phyloP scores from a whole-genome alignment of 1,284 basidiomycete genomes.

The Ustilago shanxiensis region DNA sequence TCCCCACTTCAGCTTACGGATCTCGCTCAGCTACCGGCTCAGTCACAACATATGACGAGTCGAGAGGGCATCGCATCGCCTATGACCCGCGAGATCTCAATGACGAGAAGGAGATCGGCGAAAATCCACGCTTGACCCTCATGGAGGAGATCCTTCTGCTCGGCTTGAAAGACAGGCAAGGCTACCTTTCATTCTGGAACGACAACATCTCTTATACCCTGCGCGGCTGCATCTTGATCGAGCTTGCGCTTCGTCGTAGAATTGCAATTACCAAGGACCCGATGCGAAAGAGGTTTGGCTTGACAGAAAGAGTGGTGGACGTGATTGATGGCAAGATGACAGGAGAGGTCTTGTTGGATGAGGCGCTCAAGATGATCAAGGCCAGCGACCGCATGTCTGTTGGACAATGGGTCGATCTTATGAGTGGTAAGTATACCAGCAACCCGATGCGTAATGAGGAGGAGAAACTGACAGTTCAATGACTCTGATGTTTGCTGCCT shows the following conservation, averaged over 20 bases:
- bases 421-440: slow-evolving; percentile 49
- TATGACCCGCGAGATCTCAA: slow-evolving; percentile 93
- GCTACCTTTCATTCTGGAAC: slow-evolving; percentile 70
- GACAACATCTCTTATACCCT: slow-evolving; percentile 69
- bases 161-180: slow-evolving; percentile 88
- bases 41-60: slow-evolving; percentile 47
- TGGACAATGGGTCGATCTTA: slow-evolving; percentile 67
- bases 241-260: slow-evolving; percentile 64
- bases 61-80: slow-evolving; percentile 75
- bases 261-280: slow-evolving; percentile 60
- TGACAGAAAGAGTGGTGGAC: slow-evolving; percentile 61
- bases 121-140: slow-evolving; percentile 87
- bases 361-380: slow-evolving; percentile 67
- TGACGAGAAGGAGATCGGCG: slow-evolving; percentile 79
- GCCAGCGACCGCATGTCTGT: slow-evolving; percentile 60
- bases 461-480: no score
- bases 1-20: slow-evolving; percentile 26
- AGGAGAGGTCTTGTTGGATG: slow-evolving; percentile 67
- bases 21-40: slow-evolving; percentile 53
- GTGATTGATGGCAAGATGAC: slow-evolving; percentile 64
- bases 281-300: slow-evolving; percentile 42
- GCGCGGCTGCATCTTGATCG: slow-evolving; percentile 68
- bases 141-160: slow-evolving; percentile 96
- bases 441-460: no score
- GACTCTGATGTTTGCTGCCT: no score